Evolutionary conservation across 108 stramenopile species (phyloP), one percentile per base, ranked within the genome.

Genomic region (Nitzschia putrida): DNA sequence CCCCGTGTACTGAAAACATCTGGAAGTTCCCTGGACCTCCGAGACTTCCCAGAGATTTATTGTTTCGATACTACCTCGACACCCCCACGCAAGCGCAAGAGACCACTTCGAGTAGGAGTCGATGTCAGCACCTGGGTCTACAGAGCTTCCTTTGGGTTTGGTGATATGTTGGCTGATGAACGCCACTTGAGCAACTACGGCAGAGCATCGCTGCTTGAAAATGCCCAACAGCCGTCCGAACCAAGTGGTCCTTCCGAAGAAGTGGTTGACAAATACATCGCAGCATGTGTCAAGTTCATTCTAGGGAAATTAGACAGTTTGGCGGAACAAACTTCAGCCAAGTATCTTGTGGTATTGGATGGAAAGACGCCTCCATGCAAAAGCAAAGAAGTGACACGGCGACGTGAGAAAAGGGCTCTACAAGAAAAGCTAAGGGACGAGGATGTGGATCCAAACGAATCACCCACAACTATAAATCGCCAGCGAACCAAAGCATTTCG

Each of bases 301-400:
- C 37, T 94, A 18, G 47, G 64, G 43, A 45, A 76, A 38, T 57
- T 95, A 39, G 34, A 85, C 54, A 53, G 44, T 8, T 64, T 95
- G 39, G 74, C 69, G 37, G 41, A 81, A 10, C 67, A 66, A 34
- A 83, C 80, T 41, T 47, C 63, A 10, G 73, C 77, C 9, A 69
- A 86, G n/a, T 44, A 92, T 12, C 40, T 95, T 16, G 86, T 85
- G 6, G 90, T 95, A 3, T 71, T 95, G 37, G 93, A 95, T 77
- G 93, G 93, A 9, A 41, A 56, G 18, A 76, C 90, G 2, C 90
- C 93, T 10, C 93, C 93, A 18, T 75, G 79, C 40, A 95, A 95
- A 65, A 24, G 34, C 7, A 34, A 24, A 10, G 80, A 73, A 37
- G 66, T 50, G n/a, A 12, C 50, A 23, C 47, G 58, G 9, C 73